Percentiles rank a stretch among this genome's conserved stretches.
Conservation (phyloP, 75 land plant species). For the Selaginella tamariscina region DNA sequence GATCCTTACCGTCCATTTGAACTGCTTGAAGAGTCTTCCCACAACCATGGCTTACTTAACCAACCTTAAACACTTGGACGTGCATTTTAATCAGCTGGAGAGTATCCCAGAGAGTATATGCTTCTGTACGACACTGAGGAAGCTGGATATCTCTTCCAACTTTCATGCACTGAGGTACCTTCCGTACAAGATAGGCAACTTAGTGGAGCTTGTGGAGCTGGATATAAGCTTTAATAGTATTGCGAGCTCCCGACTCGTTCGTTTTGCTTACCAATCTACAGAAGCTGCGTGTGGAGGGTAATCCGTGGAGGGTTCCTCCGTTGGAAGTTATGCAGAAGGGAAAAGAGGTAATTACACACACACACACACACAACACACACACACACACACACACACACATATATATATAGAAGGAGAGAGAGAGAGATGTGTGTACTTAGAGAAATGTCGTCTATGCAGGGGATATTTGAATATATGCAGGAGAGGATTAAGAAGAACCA, state of each 20-base stretch:
- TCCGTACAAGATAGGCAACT: conserved; percentile 61
- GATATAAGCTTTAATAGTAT: conserved; percentile 66
- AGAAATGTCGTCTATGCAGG: too few relatives aligned
- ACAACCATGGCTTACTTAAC: conserved; percentile 53
- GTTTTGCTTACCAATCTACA: conserved; percentile 36
- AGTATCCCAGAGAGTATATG: conserved; percentile 65
- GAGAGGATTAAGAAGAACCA: not conserved
- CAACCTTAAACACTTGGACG: conserved; percentile 52
- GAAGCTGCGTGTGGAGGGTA: conserved; percentile 38
- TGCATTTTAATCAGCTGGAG: conserved; percentile 59
- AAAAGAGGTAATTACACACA: conserved; percentile 59
- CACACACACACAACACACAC: too few relatives aligned
- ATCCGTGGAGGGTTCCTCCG: conserved; percentile 57
- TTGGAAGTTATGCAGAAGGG: conserved; percentile 39
- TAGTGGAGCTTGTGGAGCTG: conserved; percentile 57
- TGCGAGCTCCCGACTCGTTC: conserved; percentile 57
- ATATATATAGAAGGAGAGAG: too few relatives aligned
- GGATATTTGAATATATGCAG: not conserved
- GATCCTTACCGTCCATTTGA: conserved; percentile 40
- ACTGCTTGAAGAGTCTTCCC: conserved; percentile 50
- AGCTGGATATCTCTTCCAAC: conserved; percentile 64
- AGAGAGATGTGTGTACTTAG: too few relatives aligned
- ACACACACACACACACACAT: too few relatives aligned
- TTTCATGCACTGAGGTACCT: conserved; percentile 46
- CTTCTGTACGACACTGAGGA: conserved; percentile 48